Base-by-base conservation (phyloP, 129 eudicot species). In the Ambrosia artemisiifolia region DNA sequence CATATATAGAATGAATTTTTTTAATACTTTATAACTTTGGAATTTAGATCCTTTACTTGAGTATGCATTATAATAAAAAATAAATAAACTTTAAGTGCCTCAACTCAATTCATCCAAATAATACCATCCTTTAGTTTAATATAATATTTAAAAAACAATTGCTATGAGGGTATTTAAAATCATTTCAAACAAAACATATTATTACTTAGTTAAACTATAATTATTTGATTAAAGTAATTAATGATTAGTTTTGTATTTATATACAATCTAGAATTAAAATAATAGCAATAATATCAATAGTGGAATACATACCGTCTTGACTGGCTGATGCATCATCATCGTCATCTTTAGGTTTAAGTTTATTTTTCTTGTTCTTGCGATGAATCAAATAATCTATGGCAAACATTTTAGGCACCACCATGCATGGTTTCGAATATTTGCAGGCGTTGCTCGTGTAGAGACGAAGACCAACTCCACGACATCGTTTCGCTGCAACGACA, bases 361-460 rank as follows among this genome's bases (percentile, higher is more conserved):
- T 63, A 10, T 35, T 79, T 57, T 71, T 81, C 60, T 18, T 69
- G 71, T 49, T 71, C 44, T 68, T 61, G 11, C 80, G 80, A 38
- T 78, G 74, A 69, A 78, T 55, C 48, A 79, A 67, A 34, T 81
- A 77, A 44, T 71, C 79, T 13, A 82, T 47, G 42, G 84, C 81
- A 44, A 83, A 83, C 67, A 83, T 69, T 68, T 79, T 83, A 2
- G 80, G 81, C 10, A 73, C 78, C 14, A 65, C 20, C 67, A 83
- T 68, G 63, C 68, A 75, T 19, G 79, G 82, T 53, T 68, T 51
- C 4, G 69, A 54, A 7, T 71, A 67, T 48, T 72, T 71, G 54
- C 73, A 79, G 34, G 74, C 63, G 32, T 38, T 74, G 12, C 46
- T 65, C n/a, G 14, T 56, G 75, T 69, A 65, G 67, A 63, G 65